phyloP scores from a whole-genome alignment of 345 rosid species.

The Moringa oleifera region DNA sequence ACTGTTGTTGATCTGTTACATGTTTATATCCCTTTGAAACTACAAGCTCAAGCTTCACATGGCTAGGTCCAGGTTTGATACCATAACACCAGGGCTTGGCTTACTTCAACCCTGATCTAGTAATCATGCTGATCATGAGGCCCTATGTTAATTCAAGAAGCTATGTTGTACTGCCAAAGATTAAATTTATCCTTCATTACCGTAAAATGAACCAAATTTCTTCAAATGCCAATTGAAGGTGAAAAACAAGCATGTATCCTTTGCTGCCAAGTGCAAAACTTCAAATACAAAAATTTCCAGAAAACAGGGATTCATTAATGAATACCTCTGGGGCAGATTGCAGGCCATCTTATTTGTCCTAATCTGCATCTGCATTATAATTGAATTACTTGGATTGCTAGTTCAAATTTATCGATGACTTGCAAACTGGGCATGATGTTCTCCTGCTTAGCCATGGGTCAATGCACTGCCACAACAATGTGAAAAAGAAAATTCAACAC shows the following conservation, averaged over 20 bases:
- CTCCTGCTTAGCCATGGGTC: conserved; percentile 89
- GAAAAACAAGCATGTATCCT: background rate
- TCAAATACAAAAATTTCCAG: background rate
- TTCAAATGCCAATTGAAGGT: too few relatives aligned
- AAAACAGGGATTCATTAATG: background rate
- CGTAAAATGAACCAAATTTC: background rate
- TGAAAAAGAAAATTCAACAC: conserved; percentile 5
- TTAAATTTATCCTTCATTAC: too few relatives aligned
- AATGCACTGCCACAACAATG: conserved; percentile 64
- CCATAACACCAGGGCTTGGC: background rate
- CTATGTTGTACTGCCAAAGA: background rate
- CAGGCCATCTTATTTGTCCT: background rate
- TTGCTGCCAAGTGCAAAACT: background rate
- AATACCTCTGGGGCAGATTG: background rate
- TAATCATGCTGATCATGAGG: background rate
- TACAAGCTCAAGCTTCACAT: background rate
- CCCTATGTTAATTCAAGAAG: background rate
- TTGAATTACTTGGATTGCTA: background rate
- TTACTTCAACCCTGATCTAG: too few relatives aligned
- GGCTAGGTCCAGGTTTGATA: background rate
- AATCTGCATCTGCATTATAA: background rate
- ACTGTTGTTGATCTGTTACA: too few relatives aligned
- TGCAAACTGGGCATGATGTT: conserved; percentile 86
- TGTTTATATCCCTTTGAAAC: too few relatives aligned
- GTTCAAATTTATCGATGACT: conserved; percentile 44